A percentile compares a stretch with the other conserved stretches of the same genome.
Conservation (phyloP, 805 yeast species). For the Cyberlindnera lachancei region DNA sequence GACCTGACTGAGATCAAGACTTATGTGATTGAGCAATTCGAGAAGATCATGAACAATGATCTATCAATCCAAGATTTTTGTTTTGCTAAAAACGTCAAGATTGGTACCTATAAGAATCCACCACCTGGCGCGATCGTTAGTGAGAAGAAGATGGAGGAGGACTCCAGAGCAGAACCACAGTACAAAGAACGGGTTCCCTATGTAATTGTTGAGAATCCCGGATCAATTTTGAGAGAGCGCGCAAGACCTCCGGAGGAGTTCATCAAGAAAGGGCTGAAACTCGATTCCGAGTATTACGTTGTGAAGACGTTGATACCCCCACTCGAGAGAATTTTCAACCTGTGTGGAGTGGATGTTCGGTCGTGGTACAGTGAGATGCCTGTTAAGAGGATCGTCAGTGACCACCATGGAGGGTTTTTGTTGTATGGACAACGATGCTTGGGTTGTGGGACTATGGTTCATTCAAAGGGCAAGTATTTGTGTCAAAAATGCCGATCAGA, state of each 20-base stretch:
- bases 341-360: constrained; percentile 73
- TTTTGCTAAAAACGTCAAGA: constrained; percentile 82
- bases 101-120: constrained; percentile 75
- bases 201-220: constrained; percentile 59
- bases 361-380: constrained; percentile 76
- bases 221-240: constrained; percentile 61
- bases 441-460: too few species aligned
- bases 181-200: constrained; percentile 85
- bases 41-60: constrained; percentile 52
- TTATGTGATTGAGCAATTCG: constrained; percentile 60
- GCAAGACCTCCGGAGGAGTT: constrained; percentile 74
- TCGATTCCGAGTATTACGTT: constrained; percentile 85
- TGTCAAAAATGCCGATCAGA: constrained; percentile 30
- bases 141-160: constrained; percentile 51
- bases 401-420: too few species aligned
- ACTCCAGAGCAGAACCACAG: constrained; percentile 75
- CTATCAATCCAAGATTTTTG: constrained; percentile 77
- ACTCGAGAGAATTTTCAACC: constrained; percentile 69
- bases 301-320: constrained; percentile 84
- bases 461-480: constrained; percentile 15
- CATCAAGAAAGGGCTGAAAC: constrained; percentile 35
- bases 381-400: too few species aligned
- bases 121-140: constrained; percentile 93
- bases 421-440: too few species aligned
- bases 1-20: constrained; percentile 65